A percentile compares a stretch with the other conserved stretches of the same genome.
Conservation (phyloP, 2,329 filamentous ascomycete genomes). For the Pestalotiopsis sp. region DNA sequence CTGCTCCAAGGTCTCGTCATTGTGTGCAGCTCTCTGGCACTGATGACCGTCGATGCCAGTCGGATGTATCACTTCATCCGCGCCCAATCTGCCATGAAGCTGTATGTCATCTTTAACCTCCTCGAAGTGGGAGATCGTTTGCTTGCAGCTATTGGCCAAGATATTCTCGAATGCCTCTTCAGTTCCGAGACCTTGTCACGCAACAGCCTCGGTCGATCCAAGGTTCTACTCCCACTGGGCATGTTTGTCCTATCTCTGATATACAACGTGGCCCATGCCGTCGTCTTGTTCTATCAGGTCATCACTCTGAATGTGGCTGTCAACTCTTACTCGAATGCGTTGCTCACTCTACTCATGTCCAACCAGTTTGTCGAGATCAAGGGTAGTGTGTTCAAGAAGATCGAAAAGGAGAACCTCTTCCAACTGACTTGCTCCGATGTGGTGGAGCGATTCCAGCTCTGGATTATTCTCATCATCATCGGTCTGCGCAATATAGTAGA, state of each 20-base stretch:
- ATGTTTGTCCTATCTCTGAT: constrained; percentile 86
- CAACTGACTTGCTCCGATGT: constrained; percentile 96
- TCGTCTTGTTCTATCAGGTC: constrained; percentile 93
- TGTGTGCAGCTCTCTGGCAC: constrained; percentile 77
- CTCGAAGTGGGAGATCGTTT: constrained; percentile 91
- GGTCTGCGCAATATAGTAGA: constrained; percentile 96
- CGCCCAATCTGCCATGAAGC: constrained; percentile 93
- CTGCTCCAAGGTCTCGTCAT: constrained; percentile 89
- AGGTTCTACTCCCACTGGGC: constrained; percentile 83
- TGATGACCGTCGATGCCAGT: constrained; percentile 93
- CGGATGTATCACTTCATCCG: constrained; percentile 98
- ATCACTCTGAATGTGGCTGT: constrained; percentile 97
- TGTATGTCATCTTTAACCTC: constrained; percentile 99
- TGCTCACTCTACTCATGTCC: constrained; percentile 88
- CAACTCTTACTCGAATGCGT: constrained; percentile 96
- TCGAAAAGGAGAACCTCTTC: constrained; percentile 97
- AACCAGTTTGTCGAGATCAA: constrained; percentile 99
- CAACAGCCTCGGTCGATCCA: constrained; percentile 85
- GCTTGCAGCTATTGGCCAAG: constrained; percentile 88
- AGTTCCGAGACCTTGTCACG: constrained; percentile 90
- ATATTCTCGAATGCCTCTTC: constrained; percentile 94
- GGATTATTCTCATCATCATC: constrained; percentile 96
- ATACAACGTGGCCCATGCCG: constrained; percentile 87
- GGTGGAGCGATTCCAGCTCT: constrained; percentile 95
- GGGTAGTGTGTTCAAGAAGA: constrained; percentile 96